phyloP scores from a whole-genome alignment of 257 asterid genomes.

The Echites panduratus region DNA sequence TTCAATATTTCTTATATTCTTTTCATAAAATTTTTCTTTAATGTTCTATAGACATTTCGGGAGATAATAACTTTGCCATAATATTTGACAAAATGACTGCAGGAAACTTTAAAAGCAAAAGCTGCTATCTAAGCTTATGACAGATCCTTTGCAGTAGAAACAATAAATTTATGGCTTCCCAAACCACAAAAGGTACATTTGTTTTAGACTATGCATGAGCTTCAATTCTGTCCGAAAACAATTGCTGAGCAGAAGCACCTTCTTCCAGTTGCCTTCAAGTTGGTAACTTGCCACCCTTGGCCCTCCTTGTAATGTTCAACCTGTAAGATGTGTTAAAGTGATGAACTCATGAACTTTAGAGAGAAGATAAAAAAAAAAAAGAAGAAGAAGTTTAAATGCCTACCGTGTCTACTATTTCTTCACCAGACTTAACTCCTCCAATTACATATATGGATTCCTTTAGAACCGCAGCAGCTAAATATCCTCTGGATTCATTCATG shows the following conservation, averaged over 20 bases:
- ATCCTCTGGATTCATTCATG: constrained; percentile 59
- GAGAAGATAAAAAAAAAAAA: no score
- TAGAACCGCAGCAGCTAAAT: constrained; percentile 49
- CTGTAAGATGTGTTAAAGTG: constrained; percentile 25
- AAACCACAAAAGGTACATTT: not conserved
- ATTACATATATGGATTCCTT: constrained; percentile 52
- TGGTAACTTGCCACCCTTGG: constrained; percentile 54
- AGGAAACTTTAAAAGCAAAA: no score
- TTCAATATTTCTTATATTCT: no score
- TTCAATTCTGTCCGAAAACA: constrained; percentile 38
- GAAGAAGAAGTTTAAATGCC: constrained; percentile 3
- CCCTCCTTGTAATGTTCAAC: constrained; percentile 72
- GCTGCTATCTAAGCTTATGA: no score
- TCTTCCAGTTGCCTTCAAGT: constrained; percentile 44
- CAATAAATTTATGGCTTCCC: not conserved
- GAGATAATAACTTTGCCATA: no score
- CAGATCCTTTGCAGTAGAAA: not conserved
- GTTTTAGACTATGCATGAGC: not conserved
- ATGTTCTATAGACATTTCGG: no score
- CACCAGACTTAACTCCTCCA: constrained; percentile 49
- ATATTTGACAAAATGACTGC: no score
- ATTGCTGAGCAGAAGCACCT: constrained; percentile 66
- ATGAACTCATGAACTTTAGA: not conserved
- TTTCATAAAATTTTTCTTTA: no score
- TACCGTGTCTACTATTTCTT: constrained; percentile 45